Conservation (phyloP, 345 rosid genomes). For the Physaria fendleri region DNA sequence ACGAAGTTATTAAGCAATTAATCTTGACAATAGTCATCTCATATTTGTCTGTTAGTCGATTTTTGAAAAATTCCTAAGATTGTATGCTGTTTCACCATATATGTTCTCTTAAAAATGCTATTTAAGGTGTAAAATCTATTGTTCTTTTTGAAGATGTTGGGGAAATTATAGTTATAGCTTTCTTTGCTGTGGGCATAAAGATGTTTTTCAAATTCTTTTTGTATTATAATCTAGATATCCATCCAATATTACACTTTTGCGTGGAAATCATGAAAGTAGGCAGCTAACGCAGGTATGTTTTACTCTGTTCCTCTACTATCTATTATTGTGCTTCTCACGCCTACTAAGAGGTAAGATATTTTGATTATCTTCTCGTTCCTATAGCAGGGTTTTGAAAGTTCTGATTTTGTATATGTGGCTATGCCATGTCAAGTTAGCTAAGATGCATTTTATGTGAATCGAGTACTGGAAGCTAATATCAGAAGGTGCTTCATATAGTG, state of each 20-base stretch:
- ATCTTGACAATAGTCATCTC: not conserved
- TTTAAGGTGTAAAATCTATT: not conserved
- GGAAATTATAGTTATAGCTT: not conserved
- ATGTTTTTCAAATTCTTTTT: not conserved
- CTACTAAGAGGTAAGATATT: not conserved
- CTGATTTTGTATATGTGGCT: constrained; percentile 18
- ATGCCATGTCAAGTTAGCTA: constrained; percentile 21
- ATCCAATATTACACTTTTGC: constrained; percentile 92
- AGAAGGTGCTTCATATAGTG: constrained; percentile 17
- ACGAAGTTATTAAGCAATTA: not conserved
- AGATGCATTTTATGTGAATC: constrained; percentile 23
- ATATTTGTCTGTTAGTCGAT: not conserved
- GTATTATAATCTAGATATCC: constrained; percentile 60
- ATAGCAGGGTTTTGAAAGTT: constrained; percentile 20
- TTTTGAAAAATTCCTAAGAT: not conserved
- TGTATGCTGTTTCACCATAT: not conserved
- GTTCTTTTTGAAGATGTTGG: not conserved
- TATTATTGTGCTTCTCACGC: not conserved
- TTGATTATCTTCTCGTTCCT: constrained; percentile 11
- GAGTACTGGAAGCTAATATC: constrained; percentile 18
- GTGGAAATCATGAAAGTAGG: constrained; percentile 99
- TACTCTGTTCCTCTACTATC: not conserved
- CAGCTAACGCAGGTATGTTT: constrained; percentile 92
- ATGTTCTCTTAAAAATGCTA: not conserved
- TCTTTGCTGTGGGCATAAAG: not conserved